These are phyloP conservation scores for Beauveria scarabaeidicola DNA, from an alignment of 2,329 filamentous ascomycete genomes.

Conservation along the genomic window DNA sequence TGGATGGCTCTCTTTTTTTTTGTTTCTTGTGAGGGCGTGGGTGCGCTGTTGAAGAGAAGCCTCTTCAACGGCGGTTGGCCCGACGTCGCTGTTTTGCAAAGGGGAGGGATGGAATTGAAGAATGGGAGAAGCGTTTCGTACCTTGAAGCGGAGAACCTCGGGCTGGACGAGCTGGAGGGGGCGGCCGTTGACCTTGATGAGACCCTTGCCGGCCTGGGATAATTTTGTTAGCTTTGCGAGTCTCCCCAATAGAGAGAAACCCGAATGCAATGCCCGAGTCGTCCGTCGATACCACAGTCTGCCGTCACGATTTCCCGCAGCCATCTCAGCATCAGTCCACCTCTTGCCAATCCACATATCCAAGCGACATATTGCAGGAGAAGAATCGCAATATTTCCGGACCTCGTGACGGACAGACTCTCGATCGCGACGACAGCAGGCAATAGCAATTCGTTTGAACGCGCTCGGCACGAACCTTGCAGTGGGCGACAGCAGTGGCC, in stretches of 20 bases:
- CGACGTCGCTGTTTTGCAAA: slow-evolving; percentile 2
- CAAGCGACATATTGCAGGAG: not conserved
- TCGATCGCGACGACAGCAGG: not conserved
- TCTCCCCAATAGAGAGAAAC: not conserved
- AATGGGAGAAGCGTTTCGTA: slow-evolving; percentile 29
- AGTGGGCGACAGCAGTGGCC: slow-evolving; percentile 83
- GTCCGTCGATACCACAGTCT: not conserved
- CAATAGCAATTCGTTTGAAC: not conserved
- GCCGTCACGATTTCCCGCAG: not conserved
- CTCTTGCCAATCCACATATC: not conserved
- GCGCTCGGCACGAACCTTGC: slow-evolving; percentile 57
- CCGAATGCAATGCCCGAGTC: not conserved
- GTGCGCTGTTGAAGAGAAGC: not conserved
- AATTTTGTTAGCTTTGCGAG: slow-evolving; percentile 22
- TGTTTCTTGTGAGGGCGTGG: not conserved
- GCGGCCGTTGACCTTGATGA: slow-evolving; percentile 98
- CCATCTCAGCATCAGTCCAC: not conserved
- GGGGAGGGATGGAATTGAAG: slow-evolving; percentile 2
- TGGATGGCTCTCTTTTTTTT: slow-evolving; percentile 8
- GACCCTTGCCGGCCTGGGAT: slow-evolving; percentile 48
- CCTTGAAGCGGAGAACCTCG: slow-evolving; percentile 96
- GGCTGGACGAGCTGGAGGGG: slow-evolving; percentile 91
- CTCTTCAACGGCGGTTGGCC: not conserved
- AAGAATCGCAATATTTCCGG: not conserved
- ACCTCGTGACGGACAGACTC: slow-evolving; percentile 1